phyloP scores from a whole-genome alignment of 2,329 filamentous ascomycete species.

The Pseudopithomyces chartarum region DNA sequence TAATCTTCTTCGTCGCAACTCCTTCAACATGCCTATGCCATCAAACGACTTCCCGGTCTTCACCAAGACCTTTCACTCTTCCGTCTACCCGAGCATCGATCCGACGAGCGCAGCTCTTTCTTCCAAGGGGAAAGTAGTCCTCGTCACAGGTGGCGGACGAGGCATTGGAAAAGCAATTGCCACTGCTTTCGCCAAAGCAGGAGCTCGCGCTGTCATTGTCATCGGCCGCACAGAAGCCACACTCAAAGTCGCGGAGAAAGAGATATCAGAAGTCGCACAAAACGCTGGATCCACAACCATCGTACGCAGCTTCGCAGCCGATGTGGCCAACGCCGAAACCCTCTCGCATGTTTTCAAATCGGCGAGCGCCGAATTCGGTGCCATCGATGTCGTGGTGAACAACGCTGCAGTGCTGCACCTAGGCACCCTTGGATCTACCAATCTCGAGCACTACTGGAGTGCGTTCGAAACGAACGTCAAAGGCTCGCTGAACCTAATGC shows the following conservation, averaged over 20 bases:
- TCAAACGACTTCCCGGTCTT: constrained; percentile 1
- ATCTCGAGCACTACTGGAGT: background rate
- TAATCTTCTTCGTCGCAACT: background rate
- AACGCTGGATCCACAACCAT: background rate
- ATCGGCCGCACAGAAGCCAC: constrained; percentile 22
- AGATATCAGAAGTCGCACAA: background rate
- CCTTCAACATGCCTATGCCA: background rate
- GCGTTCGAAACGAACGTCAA: background rate
- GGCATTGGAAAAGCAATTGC: constrained; percentile 6
- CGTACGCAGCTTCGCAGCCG: background rate
- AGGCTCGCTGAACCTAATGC: background rate
- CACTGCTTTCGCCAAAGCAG: constrained; percentile 1
- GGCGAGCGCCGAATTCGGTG: background rate
- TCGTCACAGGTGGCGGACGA: constrained; percentile 38
- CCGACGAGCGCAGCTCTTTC: constrained; percentile 25
- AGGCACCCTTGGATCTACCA: background rate
- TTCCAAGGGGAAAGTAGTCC: constrained; percentile 11
- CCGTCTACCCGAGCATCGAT: constrained; percentile 25
- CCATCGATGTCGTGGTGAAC: background rate
- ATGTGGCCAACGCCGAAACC: background rate
- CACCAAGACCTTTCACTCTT: constrained; percentile 1
- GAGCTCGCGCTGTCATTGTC: constrained; percentile 13
- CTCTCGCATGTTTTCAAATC: background rate
- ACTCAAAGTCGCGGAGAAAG: background rate
- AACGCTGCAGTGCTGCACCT: background rate